These are phyloP conservation scores for Candida albicans DNA, from an alignment of 1,139 yeast species.

Conservation along the genomic window DNA sequence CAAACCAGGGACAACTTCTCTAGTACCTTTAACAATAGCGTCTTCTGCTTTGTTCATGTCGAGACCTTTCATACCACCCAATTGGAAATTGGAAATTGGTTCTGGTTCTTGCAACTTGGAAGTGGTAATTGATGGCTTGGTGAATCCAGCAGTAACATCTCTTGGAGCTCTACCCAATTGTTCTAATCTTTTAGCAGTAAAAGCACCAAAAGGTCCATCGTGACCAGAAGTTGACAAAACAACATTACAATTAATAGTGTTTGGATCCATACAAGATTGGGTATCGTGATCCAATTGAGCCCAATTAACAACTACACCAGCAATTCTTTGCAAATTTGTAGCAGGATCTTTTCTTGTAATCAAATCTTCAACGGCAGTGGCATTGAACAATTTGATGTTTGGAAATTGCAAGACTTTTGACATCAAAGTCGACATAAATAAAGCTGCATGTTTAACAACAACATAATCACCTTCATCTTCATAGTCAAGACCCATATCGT, in stretches of 20 bases:
- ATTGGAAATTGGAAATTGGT: slow-evolving; percentile 36
- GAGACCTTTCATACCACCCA: slow-evolving; percentile 76
- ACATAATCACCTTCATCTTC: slow-evolving; percentile 83
- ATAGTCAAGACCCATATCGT: slow-evolving; percentile 62
- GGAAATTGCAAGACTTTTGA: slow-evolving; percentile 72
- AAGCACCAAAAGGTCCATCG: slow-evolving; percentile 87
- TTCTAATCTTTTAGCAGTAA: slow-evolving; percentile 55
- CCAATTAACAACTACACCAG: slow-evolving; percentile 86
- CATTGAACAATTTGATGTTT: slow-evolving; percentile 75
- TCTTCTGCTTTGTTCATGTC: slow-evolving; percentile 82
- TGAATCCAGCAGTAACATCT: slow-evolving; percentile 17
- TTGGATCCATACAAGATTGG: slow-evolving; percentile 84
- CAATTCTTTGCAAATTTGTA: slow-evolving; percentile 60
- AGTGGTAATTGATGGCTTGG: slow-evolving; percentile 2
- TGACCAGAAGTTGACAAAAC: slow-evolving; percentile 77
- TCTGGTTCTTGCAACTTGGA: slow-evolving; percentile 1
- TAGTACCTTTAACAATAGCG: slow-evolving; percentile 69
- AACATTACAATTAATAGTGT: slow-evolving; percentile 72
- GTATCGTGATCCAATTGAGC: slow-evolving; percentile 76
- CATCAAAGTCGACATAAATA: slow-evolving; percentile 70
- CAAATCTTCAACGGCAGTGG: slow-evolving; percentile 79
- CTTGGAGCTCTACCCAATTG: slow-evolving; percentile 30
- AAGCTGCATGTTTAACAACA: slow-evolving; percentile 79
- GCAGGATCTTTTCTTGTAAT: slow-evolving; percentile 64
- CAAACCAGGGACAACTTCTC: slow-evolving; percentile 69